Evolutionary conservation across 257 asterid genomes (phyloP).

Genomic region (Salvia hispanica): DNA sequence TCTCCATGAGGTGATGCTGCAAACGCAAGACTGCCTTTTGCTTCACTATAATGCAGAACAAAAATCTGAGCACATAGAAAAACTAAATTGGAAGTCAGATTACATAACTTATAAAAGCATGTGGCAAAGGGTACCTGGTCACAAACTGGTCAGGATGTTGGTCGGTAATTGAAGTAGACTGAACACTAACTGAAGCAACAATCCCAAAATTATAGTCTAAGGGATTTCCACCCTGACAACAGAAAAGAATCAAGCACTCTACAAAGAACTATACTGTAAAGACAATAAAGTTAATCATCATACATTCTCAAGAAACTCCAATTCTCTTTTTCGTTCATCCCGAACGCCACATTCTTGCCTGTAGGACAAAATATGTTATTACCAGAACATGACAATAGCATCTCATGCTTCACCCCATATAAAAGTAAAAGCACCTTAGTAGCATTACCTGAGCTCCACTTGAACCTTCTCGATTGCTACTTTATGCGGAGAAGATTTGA

Average conservation of each 20-base stretch:
- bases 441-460: constrained; percentile 75
- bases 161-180: constrained; percentile 73
- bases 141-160: constrained; percentile 66
- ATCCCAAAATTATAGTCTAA: constrained; percentile 67
- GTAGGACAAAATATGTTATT: constrained; percentile 31
- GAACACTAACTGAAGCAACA: constrained; percentile 66
- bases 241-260: constrained; percentile 30
- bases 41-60: constrained; percentile 55
- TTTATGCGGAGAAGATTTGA: constrained; percentile 60
- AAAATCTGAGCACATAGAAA: constrained; percentile 19
- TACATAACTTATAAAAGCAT: constrained; percentile 17
- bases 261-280: constrained; percentile 31
- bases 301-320: constrained; percentile 89
- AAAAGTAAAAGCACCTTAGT: constrained; percentile 34
- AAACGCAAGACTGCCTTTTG: constrained; percentile 80
- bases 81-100: constrained; percentile 14
- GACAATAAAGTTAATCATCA: constrained; percentile 37
- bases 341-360: constrained; percentile 83
- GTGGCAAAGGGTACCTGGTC: constrained; percentile 52
- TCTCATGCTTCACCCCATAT: constrained; percentile 21
- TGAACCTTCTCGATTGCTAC: constrained; percentile 75
- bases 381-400: constrained; percentile 25
- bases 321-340: constrained; percentile 72
- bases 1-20: constrained; percentile 86
- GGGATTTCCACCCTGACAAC: constrained; percentile 85